Evolutionary conservation across 2,329 filamentous ascomycete genomes (phyloP), one percentile per base, ranked within the genome.

Genomic region (Raffaelea arxii): DNA sequence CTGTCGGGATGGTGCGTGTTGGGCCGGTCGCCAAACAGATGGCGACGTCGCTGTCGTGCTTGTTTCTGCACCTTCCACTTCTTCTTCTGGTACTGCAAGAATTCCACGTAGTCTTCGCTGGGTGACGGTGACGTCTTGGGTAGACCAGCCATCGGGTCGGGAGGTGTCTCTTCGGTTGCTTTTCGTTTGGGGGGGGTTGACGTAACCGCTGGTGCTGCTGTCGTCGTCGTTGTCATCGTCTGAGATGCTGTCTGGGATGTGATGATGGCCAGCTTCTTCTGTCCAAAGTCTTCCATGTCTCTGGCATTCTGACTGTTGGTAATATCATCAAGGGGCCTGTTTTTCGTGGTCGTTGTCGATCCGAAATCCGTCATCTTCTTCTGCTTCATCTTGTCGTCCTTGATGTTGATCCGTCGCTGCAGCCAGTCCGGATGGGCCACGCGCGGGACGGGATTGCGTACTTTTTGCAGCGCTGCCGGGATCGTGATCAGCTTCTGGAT

Each of bases 401-500:
- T 97, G 63, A 84, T 83, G 55, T 92, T 87, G 64, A 98, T 96
- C 45, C 91, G 78, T 49, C 88, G 80, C 58, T 96, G 89, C 27
- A 99, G 75, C 92, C 92, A 99, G 46, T 98, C 94, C 0, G 92
- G 92, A 65, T 98, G 94, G 6, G 86, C 75, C 12, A 99, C 88
- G 53, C 94, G 77, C 14, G 92, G 94, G 2, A 97, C 91, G 0
- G 92, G 92, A 58, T 99, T 99, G 46, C 83, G 78, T 46, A 98
- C 77, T 65, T 95, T 97, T 62, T 98, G 92, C 43, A 98, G 72
- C 3, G 94, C 92, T 16, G 92, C 94, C 3, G 92, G 92, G 54
- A 99, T 99, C 1, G 94, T 98, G 60, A 99, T 95, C 46, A 99
- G 78, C 64, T 99, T 99, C 66, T 99, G 92, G 44, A 99, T 94